phyloP scores from a whole-genome alignment of 345 rosid genomes.

The Sapria himalayana region DNA sequence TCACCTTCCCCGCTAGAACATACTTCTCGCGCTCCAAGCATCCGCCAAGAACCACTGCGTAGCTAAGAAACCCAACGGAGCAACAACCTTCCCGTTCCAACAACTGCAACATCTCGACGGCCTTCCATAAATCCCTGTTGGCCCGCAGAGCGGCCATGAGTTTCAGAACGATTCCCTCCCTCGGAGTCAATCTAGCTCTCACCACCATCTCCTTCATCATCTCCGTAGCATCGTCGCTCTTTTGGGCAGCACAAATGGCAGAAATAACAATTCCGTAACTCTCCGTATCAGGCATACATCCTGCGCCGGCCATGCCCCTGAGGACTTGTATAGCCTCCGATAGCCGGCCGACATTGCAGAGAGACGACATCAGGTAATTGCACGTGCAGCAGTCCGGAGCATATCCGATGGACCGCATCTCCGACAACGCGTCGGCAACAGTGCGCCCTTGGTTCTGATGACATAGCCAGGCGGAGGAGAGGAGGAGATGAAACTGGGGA shows the following conservation, averaged over 20 bases:
- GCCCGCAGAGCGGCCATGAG: conserved; percentile 37
- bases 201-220: conserved; percentile 57
- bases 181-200: conserved; percentile 37
- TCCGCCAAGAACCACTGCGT: conserved; percentile 40
- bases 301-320: conserved; percentile 32
- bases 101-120: conserved; percentile 47
- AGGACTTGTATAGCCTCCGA: conserved; percentile 46
- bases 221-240: conserved; percentile 30
- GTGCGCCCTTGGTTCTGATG: conserved; percentile 15
- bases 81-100: conserved; percentile 37
- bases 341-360: conserved; percentile 46
- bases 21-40: conserved; percentile 46
- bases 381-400: conserved; percentile 44
- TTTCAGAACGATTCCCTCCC: conserved; percentile 36
- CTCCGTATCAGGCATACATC: conserved; percentile 56
- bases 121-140: conserved; percentile 43
- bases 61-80: conserved; percentile 39
- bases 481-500: conserved; percentile 33
- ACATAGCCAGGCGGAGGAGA: conserved; percentile 49
- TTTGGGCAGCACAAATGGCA: conserved; percentile 33
- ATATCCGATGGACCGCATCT: conserved; percentile 50
- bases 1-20: conserved; percentile 54
- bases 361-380: conserved; percentile 43
- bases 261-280: conserved; percentile 34
- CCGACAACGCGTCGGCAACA: conserved; percentile 20